Conservation (phyloP, 2,329 filamentous ascomycete species). For the Colletotrichum zoysiae region DNA sequence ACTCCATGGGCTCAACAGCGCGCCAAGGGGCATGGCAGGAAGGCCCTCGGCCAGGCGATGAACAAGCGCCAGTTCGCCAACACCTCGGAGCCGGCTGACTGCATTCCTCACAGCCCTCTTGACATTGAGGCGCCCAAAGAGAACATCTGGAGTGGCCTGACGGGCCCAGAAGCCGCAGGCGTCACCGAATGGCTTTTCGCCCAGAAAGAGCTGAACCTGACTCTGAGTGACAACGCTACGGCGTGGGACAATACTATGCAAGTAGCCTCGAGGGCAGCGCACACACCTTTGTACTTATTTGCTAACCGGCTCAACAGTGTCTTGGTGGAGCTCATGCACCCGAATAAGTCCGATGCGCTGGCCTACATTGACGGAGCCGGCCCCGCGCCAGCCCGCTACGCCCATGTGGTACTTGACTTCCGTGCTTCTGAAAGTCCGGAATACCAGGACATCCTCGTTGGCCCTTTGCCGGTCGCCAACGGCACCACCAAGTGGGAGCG, state of each 20-base stretch:
- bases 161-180: conserved; percentile 52
- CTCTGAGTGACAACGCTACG: conserved; percentile 49
- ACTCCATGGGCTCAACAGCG: conserved; percentile 35
- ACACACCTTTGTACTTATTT: not conserved
- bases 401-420: conserved; percentile 58
- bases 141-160: conserved; percentile 58
- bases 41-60: conserved; percentile 25
- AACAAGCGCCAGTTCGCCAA: conserved; percentile 30
- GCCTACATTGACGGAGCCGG: conserved; percentile 57
- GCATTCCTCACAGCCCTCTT: conserved; percentile 13
- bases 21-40: conserved; percentile 32
- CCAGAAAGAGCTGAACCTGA: conserved; percentile 56
- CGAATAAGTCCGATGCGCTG: conserved; percentile 64
- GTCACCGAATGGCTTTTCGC: conserved; percentile 56
- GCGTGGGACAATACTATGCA: conserved; percentile 55
- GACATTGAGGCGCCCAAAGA: conserved; percentile 53
- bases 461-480: conserved; percentile 60
- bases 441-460: conserved; percentile 61
- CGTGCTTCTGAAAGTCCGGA: conserved; percentile 53
- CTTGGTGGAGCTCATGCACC: conserved; percentile 55
- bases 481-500: conserved; percentile 53
- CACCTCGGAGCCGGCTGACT: conserved; percentile 14
- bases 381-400: conserved; percentile 55
- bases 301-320: conserved; percentile 41
- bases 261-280: conserved; percentile 2